Evolutionary conservation across 768 basidiomycete species (phyloP).

Genomic region (Lactifluus subvellereus): DNA sequence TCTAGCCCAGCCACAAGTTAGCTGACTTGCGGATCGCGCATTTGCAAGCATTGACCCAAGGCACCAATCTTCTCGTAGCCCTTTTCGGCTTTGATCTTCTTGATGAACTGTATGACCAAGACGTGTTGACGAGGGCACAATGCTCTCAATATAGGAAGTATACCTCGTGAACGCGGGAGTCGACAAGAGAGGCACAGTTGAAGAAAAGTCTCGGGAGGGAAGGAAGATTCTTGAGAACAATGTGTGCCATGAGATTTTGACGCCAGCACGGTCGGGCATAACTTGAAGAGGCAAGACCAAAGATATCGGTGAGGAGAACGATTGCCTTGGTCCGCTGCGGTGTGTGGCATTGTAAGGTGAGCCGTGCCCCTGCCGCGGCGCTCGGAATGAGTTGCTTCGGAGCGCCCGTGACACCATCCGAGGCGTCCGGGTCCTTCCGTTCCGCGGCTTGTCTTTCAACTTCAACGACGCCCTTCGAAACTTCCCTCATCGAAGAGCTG

Average conservation of each 20-base stretch:
- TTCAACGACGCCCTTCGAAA: too few species aligned
- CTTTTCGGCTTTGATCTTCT: conserved; percentile 34
- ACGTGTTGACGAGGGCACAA: not conserved
- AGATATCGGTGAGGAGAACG: conserved; percentile 51
- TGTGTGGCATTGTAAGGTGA: not conserved
- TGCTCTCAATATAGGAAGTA: not conserved
- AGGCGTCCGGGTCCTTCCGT: too few species aligned
- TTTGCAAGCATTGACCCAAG: conserved; percentile 33
- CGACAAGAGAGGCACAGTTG: conserved; percentile 30
- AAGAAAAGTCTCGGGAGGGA: conserved; percentile 24
- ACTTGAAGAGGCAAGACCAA: conserved; percentile 39
- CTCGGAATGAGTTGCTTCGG: too few species aligned
- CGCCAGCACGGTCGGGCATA: conserved; percentile 31
- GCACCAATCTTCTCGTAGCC: conserved; percentile 39
- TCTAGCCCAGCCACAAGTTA: conserved; percentile 25
- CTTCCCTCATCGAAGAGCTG: too few species aligned
- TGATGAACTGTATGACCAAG: conserved; percentile 32
- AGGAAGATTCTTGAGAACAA: conserved; percentile 25
- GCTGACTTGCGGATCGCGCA: not conserved
- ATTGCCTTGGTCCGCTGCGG: conserved; percentile 38
- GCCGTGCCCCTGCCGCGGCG: too few species aligned
- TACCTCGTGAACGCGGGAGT: conserved; percentile 28
- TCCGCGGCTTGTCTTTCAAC: too few species aligned
- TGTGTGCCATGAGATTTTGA: conserved; percentile 23
- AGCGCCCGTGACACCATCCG: too few species aligned